Base-by-base conservation (phyloP, 345 rosid genomes). In the Brassica cretica region DNA sequence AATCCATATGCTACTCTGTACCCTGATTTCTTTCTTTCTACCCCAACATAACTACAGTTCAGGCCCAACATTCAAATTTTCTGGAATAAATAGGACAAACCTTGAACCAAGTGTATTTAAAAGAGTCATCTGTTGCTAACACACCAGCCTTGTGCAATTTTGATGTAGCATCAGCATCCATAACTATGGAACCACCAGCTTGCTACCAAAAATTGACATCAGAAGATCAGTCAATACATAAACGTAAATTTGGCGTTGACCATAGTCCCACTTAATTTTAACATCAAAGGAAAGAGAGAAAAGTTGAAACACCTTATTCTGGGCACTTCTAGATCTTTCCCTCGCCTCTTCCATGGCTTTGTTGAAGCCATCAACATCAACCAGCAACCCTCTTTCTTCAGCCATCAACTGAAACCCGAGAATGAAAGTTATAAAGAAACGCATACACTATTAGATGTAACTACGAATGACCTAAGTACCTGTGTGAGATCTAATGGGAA, bases 161-260 rank as follows among this genome's bases (percentile, higher is more conserved):
- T 70, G 95, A 87, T 19, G 98, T 94, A 71, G 98, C 95, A 84
- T 94, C 93, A 77, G 94, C 98, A 88, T 90, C 93, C 98, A 94
- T 88, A 73, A 82, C 85, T 76, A 94, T 88, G 73, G 91, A 84
- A 60, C 90, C 98, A 84, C 97, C 97, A 86, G 85, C 87, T 91
- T 91, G 95, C 98, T 90, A 89, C 66, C 27, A 83, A 68, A 75
- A 37, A 51, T 21, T 56, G 51, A 37, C 49, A 81, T 71, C 19
- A 63, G 37, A 32, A 55, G 27, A 39, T 70, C 51, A 70, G 68
- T 41, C 70, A 39, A 69, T 15, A 8, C 53, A 55, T 44, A n/a
- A 24, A 9, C 21, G 44, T 32, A 39, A 25, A 10, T 68, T 6
- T 39, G 37, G 53, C 67, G 29, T 56, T 0, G 24, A 37, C 51